Evolutionary conservation across 495 filamentous ascomycete species (phyloP), one percentile per base, ranked within the genome.

Genomic region (Schizothecium vesticola): DNA sequence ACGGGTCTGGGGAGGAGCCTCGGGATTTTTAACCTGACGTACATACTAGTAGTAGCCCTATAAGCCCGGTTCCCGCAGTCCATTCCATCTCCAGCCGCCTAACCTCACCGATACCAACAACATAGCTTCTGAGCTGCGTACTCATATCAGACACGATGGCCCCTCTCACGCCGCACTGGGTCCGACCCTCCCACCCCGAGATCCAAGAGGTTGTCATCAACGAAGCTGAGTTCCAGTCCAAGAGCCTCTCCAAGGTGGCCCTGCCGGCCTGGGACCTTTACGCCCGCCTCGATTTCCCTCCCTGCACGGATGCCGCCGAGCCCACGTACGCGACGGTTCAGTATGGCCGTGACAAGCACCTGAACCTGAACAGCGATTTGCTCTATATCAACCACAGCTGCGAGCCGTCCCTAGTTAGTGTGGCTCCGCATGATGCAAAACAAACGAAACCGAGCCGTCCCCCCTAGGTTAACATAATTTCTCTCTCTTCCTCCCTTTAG

Each of bases 311-410:
- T 16, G 84, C 82, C 66, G 63, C 72, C 5, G 70, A 75, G 61
- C 84, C 88, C 13, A 89, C 89, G 24, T 92, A 91, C 76, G 86
- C 87, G 13, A 89, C 86, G 16, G 90, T 92, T 22, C 90, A 93
- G 74, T 86, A 85, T 31, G 85, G 85, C 29, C 76, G 71, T 56
- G 76, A 88, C 74, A 79, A 77, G 65, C 90, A 93, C 78, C 82
- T 92, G 75, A 86, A 92, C 74, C 82, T 93, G 51, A 92, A 93
- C 79, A 88, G 85, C 69, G 90, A 92, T 73, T 76, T 92, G 64
- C 84, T 93, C 61, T 92, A 85, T 79, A 89, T 88, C 80, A 92
- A 93, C 76, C 90, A 93, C 80, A 87, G 84, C 0, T 93, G 90
- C 80, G 82, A 81, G 28, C 90, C 90, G 3, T 85, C 85, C 57